These are phyloP conservation scores for Penicillium expansum DNA, from an alignment of 2,329 filamentous ascomycete genomes.

Conservation along the genomic window DNA sequence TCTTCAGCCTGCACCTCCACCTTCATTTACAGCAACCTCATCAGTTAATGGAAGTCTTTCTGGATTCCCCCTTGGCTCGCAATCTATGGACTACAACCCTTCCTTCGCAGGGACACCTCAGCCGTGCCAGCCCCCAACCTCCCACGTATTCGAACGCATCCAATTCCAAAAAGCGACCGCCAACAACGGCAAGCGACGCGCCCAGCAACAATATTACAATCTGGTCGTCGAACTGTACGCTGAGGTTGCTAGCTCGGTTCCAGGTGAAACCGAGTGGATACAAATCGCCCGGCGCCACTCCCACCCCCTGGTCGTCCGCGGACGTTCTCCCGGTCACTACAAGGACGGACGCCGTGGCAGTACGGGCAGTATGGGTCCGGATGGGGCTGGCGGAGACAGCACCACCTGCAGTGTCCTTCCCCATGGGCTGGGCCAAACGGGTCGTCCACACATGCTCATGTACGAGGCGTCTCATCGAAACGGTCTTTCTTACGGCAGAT, in stretches of 20 bases:
- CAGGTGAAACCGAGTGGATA: constrained; percentile 58
- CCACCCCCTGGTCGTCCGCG: constrained; percentile 81
- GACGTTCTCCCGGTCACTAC: constrained; percentile 77
- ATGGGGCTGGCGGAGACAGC: constrained; percentile 52
- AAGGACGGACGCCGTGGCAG: constrained; percentile 68
- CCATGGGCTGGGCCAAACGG: constrained; percentile 29
- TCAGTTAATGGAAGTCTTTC: constrained; percentile 22
- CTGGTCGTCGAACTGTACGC: constrained; percentile 82
- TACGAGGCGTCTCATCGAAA: constrained; percentile 36
- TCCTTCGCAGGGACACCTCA: constrained; percentile 33
- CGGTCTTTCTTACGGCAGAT: constrained; percentile 32
- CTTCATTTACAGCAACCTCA: constrained; percentile 36
- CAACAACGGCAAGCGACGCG: constrained; percentile 87
- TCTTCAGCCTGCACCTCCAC: constrained; percentile 64
- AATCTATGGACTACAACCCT: constrained; percentile 35
- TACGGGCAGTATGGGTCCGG: constrained; percentile 67
- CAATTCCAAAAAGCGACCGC: constrained; percentile 93
- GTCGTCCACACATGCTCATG: constrained; percentile 34
- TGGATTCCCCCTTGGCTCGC: constrained; percentile 24
- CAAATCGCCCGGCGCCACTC: constrained; percentile 71
- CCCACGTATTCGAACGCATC: constrained; percentile 78
- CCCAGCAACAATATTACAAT: constrained; percentile 89
- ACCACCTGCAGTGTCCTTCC: constrained; percentile 29
- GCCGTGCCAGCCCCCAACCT: constrained; percentile 39
- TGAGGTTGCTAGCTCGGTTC: constrained; percentile 53